These are phyloP conservation scores for Aquilaria agallochum DNA, from an alignment of 441 rosid species.

Conservation along the genomic window DNA sequence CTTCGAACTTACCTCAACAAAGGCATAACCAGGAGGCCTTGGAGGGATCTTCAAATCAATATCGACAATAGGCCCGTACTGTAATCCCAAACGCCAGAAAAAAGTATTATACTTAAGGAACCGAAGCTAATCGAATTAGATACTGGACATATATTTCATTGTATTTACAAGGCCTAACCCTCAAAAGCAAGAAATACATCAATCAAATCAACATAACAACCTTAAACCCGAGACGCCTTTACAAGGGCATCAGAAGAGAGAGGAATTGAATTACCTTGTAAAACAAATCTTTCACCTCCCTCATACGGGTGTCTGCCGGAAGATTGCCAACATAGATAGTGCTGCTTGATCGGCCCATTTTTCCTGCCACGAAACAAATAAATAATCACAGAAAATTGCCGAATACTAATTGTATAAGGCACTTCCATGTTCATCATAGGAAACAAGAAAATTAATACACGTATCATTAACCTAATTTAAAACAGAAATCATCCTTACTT, in stretches of 20 bases:
- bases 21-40: constrained; percentile 95
- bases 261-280: constrained; percentile 47
- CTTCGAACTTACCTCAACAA: constrained; percentile 66
- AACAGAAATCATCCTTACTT: too few species aligned
- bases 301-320: constrained; percentile 72
- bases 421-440: too few species aligned
- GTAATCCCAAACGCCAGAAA: constrained; percentile 14
- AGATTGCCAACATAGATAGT: constrained; percentile 89
- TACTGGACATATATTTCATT: too few species aligned
- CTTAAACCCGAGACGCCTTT: not conserved
- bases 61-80: constrained; percentile 91
- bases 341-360: constrained; percentile 72
- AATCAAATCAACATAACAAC: constrained; percentile 10
- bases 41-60: constrained; percentile 94
- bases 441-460: too few species aligned
- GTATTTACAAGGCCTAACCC: not conserved
- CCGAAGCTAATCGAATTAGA: too few species aligned
- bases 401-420: too few species aligned
- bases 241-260: not conserved
- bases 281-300: constrained; percentile 88
- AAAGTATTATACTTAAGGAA: not conserved
- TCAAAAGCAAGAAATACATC: not conserved
- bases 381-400: not conserved
- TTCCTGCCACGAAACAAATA: constrained; percentile 9
- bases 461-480: too few species aligned